These are phyloP conservation scores for Microbotryum intermedium DNA, from an alignment of 1,284 basidiomycete genomes.

Conservation along the genomic window DNA sequence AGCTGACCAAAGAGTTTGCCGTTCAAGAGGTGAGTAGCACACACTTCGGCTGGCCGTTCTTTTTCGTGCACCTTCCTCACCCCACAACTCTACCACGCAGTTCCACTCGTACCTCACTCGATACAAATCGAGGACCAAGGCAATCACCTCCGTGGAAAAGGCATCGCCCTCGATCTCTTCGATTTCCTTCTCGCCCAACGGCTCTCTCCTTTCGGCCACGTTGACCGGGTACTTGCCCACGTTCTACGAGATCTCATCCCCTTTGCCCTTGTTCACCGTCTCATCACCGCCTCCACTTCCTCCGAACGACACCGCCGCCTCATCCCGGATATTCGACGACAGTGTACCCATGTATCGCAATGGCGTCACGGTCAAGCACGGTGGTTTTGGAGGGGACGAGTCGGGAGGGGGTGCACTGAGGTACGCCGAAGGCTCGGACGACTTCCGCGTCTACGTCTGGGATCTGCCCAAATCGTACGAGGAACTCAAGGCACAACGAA, in stretches of 20 bases:
- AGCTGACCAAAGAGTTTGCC: slow-evolving; percentile 1
- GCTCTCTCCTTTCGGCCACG: slow-evolving; percentile 9
- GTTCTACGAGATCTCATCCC: slow-evolving; percentile 56
- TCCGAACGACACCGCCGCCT: slow-evolving; percentile 30
- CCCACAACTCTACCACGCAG: not conserved
- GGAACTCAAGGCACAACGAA: slow-evolving; percentile 44
- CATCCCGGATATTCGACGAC: slow-evolving; percentile 49
- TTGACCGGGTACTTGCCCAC: slow-evolving; percentile 49
- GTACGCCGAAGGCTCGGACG: slow-evolving; percentile 65
- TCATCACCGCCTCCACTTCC: not conserved
- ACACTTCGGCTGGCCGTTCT: too few species aligned
- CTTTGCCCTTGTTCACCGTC: slow-evolving; percentile 58
- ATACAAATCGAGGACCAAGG: not conserved
- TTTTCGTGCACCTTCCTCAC: not conserved
- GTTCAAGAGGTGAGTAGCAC: slow-evolving; percentile 11
- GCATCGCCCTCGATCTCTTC: slow-evolving; percentile 9
- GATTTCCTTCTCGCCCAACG: slow-evolving; percentile 43
- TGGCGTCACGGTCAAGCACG: slow-evolving; percentile 71
- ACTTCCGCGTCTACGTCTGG: slow-evolving; percentile 73
- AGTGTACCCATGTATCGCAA: slow-evolving; percentile 51
- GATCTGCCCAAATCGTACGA: slow-evolving; percentile 49
- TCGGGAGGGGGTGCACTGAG: slow-evolving; percentile 43
- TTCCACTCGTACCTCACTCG: not conserved
- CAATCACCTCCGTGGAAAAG: slow-evolving; percentile 5
- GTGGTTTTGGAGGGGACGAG: slow-evolving; percentile 56